Conservation (phyloP, 2,329 filamentous ascomycete genomes). For the Fusarium penzigii region DNA sequence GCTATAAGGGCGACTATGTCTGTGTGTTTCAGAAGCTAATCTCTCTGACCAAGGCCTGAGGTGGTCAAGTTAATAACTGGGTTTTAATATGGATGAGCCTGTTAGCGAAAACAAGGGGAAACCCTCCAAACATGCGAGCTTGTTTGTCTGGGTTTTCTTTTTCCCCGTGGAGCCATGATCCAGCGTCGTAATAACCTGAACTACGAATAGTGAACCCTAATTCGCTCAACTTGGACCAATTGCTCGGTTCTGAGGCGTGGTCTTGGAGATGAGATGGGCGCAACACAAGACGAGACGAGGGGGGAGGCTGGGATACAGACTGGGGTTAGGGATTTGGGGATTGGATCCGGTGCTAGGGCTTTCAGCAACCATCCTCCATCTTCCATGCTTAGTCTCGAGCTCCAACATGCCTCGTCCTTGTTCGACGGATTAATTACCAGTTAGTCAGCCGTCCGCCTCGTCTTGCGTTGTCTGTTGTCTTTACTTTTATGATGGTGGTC, state of each 20-base stretch:
- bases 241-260: slow-evolving; percentile 14
- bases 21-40: slow-evolving; percentile 1
- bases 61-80: too few species aligned
- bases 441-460: slow-evolving; percentile 19
- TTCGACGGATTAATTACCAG: slow-evolving; percentile 8
- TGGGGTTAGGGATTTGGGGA: slow-evolving; percentile 25
- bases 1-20: slow-evolving; percentile 5
- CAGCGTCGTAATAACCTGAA: slow-evolving; percentile 16
- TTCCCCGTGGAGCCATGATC: slow-evolving; percentile 19
- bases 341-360: slow-evolving; percentile 24
- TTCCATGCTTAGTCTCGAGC: neutral
- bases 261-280: neutral
- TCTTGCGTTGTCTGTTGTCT: slow-evolving; percentile 6
- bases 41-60: too few species aligned
- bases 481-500: slow-evolving; percentile 5
- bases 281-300: slow-evolving; percentile 3
- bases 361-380: neutral
- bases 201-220: slow-evolving; percentile 10
- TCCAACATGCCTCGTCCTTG: too few species aligned
- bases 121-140: too few species aligned
- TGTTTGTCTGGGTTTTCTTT: neutral
- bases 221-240: slow-evolving; percentile 27
- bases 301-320: slow-evolving; percentile 9
- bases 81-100: too few species aligned
- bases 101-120: too few species aligned